Conservation (phyloP, 1,284 basidiomycete species). For the Ustilago trichophora region DNA sequence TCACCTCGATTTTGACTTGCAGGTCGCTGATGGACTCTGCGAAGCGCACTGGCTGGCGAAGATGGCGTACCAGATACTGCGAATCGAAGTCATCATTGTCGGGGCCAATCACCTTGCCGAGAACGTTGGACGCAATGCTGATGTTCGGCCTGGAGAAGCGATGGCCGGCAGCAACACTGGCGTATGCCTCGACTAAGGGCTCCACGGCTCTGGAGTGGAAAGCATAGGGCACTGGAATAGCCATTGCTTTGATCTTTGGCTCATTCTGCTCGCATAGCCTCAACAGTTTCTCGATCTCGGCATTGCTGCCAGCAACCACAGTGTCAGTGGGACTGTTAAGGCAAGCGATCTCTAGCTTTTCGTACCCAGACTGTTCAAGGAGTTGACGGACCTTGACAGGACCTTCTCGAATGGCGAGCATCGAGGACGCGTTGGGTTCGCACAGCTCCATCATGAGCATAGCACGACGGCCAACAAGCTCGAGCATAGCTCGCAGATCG, state of each 20-base stretch:
- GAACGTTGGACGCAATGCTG: slow-evolving; percentile 32
- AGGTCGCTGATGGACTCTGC: slow-evolving; percentile 25
- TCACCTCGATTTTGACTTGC: slow-evolving; percentile 6
- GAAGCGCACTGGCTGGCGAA: slow-evolving; percentile 38
- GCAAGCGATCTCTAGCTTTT: slow-evolving; percentile 43
- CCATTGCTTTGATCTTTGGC: slow-evolving; percentile 40
- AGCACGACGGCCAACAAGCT: slow-evolving; percentile 41
- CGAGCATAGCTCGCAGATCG: slow-evolving; percentile 29
- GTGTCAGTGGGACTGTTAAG: slow-evolving; percentile 45
- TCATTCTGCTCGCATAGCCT: slow-evolving; percentile 18
- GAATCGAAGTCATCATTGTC: slow-evolving; percentile 2
- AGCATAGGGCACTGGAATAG: slow-evolving; percentile 46
- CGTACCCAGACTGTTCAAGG: slow-evolving; percentile 7
- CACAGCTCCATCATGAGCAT: slow-evolving; percentile 41
- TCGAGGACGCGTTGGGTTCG: slow-evolving; percentile 36
- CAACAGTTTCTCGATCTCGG: slow-evolving; percentile 20
- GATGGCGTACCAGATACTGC: slow-evolving; percentile 29
- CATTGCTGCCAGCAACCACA: slow-evolving; percentile 37
- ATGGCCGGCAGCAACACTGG: slow-evolving; percentile 1
- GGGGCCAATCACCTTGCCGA: slow-evolving; percentile 12
- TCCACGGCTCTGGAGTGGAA: slow-evolving; percentile 45
- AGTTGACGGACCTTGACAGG: slow-evolving; percentile 15
- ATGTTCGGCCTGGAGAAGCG: slow-evolving; percentile 16
- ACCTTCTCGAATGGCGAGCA: slow-evolving; percentile 40
- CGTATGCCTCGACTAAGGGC: slow-evolving; percentile 19